A percentile compares a stretch with the other conserved stretches of the same genome.
Conservation (phyloP, 176 grass and related monocot species). For the Rhynchospora breviuscula region DNA sequence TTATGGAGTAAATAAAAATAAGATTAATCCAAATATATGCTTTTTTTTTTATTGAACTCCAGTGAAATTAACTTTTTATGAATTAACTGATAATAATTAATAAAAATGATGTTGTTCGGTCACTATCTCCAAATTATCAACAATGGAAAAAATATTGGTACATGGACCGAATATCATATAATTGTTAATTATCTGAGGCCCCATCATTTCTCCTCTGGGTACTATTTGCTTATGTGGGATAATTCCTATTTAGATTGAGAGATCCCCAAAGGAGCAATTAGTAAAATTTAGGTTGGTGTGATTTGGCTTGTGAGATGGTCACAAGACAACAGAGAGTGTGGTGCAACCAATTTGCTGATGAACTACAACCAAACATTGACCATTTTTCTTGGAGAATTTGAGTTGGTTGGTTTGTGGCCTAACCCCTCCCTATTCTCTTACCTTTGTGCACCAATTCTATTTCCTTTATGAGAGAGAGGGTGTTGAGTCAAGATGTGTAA, state of each 20-base stretch:
- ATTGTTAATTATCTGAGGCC: neutral
- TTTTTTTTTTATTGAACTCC: too few species aligned
- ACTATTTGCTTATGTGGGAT: neutral
- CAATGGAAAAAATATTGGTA: neutral
- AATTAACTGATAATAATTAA: too few species aligned
- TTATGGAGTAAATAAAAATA: too few species aligned
- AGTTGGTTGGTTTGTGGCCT: slow-evolving; percentile 21
- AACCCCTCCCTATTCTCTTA: neutral
- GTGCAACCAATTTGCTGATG: slow-evolving; percentile 41
- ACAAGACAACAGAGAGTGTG: slow-evolving; percentile 10
- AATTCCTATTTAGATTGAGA: neutral
- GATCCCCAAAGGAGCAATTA: neutral
- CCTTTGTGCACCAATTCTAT: neutral
- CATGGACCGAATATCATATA: neutral
- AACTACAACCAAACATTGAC: slow-evolving; percentile 51
- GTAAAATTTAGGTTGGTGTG: neutral
- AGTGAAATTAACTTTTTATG: too few species aligned
- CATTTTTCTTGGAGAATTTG: slow-evolving; percentile 7
- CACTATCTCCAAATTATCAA: neutral
- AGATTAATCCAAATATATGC: too few species aligned
- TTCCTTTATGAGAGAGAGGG: neutral
- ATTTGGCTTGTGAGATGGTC: slow-evolving; percentile 20
- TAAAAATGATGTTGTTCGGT: neutral
- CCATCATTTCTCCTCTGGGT: neutral
- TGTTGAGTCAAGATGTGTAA: neutral